phyloP scores from a whole-genome alignment of 2,329 filamentous ascomycete species.

The Cladosporium sp. region DNA sequence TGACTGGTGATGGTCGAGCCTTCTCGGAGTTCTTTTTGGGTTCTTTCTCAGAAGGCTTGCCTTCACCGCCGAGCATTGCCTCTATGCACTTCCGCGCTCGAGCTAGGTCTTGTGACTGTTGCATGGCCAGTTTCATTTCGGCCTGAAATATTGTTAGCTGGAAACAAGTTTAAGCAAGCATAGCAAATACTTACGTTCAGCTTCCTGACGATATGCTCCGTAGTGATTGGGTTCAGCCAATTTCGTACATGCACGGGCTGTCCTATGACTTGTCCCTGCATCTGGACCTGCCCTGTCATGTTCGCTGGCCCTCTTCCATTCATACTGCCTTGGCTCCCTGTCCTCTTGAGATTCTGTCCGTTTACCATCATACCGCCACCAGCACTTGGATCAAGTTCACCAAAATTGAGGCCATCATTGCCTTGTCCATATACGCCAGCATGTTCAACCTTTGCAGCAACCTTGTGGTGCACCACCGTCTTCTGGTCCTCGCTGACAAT shows the following conservation, averaged over 20 bases:
- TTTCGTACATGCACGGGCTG: slow-evolving; percentile 75
- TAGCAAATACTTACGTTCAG: slow-evolving; percentile 60
- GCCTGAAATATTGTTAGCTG: slow-evolving; percentile 48
- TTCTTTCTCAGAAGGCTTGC: slow-evolving; percentile 41
- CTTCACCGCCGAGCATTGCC: slow-evolving; percentile 69
- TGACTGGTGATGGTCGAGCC: slow-evolving; percentile 44
- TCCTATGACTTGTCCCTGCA: slow-evolving; percentile 55
- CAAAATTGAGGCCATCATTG: slow-evolving; percentile 82
- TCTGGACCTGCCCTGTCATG: slow-evolving; percentile 52
- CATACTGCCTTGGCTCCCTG: slow-evolving; percentile 47
- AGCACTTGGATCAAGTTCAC: slow-evolving; percentile 76
- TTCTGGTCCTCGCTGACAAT: slow-evolving; percentile 99
- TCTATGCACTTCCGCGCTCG: slow-evolving; percentile 79
- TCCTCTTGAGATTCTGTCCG: slow-evolving; percentile 58
- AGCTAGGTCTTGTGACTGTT: slow-evolving; percentile 80
- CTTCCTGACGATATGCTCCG: slow-evolving; percentile 89
- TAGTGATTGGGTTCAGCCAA: slow-evolving; percentile 83
- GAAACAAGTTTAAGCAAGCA: background rate
- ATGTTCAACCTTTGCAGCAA: slow-evolving; percentile 93
- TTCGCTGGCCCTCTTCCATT: slow-evolving; percentile 59
- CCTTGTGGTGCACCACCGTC: slow-evolving; percentile 97
- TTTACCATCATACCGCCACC: slow-evolving; percentile 65
- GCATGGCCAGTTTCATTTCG: slow-evolving; percentile 84
- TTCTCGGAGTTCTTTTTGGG: slow-evolving; percentile 43
- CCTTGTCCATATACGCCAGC: slow-evolving; percentile 75